Evolutionary conservation across 345 rosid species (phyloP).

Genomic region (Euclidium syriacum): DNA sequence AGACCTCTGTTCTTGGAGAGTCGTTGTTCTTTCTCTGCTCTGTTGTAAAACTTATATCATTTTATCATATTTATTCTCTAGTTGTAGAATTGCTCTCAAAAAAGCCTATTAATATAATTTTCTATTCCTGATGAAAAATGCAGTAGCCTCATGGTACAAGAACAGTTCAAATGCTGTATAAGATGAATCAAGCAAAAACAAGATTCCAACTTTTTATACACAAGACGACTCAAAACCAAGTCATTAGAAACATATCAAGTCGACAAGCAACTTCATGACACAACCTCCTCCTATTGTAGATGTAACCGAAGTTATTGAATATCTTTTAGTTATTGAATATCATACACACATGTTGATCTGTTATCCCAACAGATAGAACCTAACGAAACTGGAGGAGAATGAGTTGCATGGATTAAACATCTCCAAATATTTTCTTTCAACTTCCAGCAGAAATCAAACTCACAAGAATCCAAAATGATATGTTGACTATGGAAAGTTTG

Average conservation of each 20-base stretch:
- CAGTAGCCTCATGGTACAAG: neutral
- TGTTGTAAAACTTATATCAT: neutral
- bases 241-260: neutral
- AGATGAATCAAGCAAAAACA: neutral
- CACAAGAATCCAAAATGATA: neutral
- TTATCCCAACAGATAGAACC: neutral
- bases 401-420: neutral
- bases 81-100: neutral
- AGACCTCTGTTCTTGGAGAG: neutral
- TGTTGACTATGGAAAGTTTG: neutral
- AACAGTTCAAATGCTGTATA: neutral
- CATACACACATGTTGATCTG: neutral
- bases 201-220: neutral
- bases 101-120: neutral
- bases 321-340: neutral
- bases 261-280: neutral
- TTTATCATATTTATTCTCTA: neutral
- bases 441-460: neutral
- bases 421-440: neutral
- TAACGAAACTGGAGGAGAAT: neutral
- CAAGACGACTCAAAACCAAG: neutral
- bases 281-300: neutral
- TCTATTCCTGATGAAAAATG: neutral
- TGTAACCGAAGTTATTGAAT: neutral
- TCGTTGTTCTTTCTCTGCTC: constrained; percentile 2